Evolutionary conservation across 2,329 filamentous ascomycete species (phyloP), one percentile per base, ranked within the genome.

Genomic region (Ceratocystis cacaofunesta): DNA sequence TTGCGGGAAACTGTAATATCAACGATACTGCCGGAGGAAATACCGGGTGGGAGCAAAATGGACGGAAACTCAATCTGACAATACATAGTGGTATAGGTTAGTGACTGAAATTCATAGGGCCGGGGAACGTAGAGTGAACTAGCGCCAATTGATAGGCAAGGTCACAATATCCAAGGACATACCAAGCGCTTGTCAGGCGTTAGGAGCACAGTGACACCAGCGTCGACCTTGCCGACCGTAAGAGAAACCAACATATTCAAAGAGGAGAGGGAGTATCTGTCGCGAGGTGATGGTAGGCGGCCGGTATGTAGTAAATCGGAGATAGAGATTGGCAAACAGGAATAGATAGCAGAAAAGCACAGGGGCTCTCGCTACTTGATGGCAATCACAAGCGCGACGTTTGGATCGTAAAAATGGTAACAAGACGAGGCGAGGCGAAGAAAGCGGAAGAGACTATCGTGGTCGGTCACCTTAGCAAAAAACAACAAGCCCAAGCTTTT

Each of bases 221-320:
- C 94, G 77, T 99, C 94, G 77, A 99, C 94, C 80, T 99, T 99
- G 80, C 94, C 94, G 77, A 99, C 94, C 62, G 92, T 97, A 74
- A 99, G 83, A 70, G 94, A 97, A 77, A 99, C 90, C 73, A 97
- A 83, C 94, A 99, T 97, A 62, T 58, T 58, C 15, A 36, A 36
- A 36, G 28, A n/a, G 22, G 52, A 32, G 28, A 12, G 15, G 28
- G 7, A 32, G 19, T 17, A n/a, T 22, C 3, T 25, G 28, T 22
- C 28, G 62, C 32, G 52, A 28, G 19, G 22, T 15, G n/a, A 41
- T 41, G 5, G 44, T 22, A n/a, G 25, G 4, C 36, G 36, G 36
- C 36, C 36, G 12, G 36, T 4, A 41, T 41, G 36, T 41, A 15
- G 41, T 22, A 19, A 22, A 19, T 4, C 50, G 36, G 41, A 4